Conservation (phyloP, 805 yeast species). For the Spathaspora gorwiae region DNA sequence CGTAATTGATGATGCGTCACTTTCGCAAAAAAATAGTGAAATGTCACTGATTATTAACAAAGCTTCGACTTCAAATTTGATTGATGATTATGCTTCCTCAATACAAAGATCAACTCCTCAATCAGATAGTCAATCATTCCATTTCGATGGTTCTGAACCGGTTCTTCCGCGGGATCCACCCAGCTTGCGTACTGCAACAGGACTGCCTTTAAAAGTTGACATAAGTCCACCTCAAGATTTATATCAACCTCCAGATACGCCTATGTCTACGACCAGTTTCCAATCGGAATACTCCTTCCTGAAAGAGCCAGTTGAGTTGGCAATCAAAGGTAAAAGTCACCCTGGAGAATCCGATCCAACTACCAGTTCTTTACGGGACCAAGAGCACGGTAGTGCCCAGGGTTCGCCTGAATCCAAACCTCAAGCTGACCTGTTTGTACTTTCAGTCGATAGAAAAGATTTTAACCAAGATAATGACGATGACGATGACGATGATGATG, state of each 20-base stretch:
- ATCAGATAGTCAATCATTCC: background rate
- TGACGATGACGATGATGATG: conserved; percentile 11
- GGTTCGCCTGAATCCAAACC: no score
- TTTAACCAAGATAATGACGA: conserved; percentile 2
- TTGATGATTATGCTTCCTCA: background rate
- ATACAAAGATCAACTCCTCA: background rate
- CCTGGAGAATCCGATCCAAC: background rate
- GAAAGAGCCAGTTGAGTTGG: conserved; percentile 28
- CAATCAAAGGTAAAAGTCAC: conserved; percentile 11
- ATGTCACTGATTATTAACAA: background rate
- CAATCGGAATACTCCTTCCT: conserved; percentile 40
- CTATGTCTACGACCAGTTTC: conserved; percentile 32
- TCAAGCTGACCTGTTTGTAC: conserved; percentile 18
- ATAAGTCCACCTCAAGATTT: background rate
- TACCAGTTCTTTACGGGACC: no score
- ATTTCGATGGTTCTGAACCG: background rate
- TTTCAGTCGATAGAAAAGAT: conserved; percentile 30
- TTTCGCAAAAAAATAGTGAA: background rate
- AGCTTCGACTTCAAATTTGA: background rate
- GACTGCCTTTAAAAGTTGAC: background rate
- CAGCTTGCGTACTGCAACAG: background rate
- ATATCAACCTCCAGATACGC: conserved; percentile 24
- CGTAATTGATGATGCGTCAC: background rate
- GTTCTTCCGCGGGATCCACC: background rate
- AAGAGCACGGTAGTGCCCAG: no score